Evolutionary conservation across 1,139 yeast genomes (phyloP).

Genomic region (Pneumocystis murina): DNA sequence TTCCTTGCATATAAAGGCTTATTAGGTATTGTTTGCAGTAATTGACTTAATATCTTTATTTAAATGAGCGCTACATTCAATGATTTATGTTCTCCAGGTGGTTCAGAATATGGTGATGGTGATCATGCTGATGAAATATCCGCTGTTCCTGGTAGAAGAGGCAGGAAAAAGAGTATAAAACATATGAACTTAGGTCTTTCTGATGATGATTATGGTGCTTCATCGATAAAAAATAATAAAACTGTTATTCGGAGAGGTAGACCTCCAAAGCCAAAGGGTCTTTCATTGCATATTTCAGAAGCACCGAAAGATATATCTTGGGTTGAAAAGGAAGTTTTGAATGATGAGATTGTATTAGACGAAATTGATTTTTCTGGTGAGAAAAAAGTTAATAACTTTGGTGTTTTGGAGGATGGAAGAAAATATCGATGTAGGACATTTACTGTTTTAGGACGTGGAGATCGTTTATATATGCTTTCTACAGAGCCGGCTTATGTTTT

Average conservation of each 20-base stretch:
- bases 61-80: neutral
- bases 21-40: neutral
- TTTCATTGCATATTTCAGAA: neutral
- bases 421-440: conserved; percentile 69
- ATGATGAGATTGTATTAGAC: conserved; percentile 71
- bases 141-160: neutral
- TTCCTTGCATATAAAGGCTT: neutral
- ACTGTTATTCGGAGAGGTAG: neutral
- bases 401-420: conserved; percentile 61
- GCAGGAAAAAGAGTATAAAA: neutral
- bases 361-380: conserved; percentile 63
- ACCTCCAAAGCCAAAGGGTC: neutral
- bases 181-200: neutral
- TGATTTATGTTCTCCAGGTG: neutral
- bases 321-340: conserved; percentile 28
- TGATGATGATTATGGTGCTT: neutral
- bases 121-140: neutral
- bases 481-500: conserved; percentile 93
- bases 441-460: conserved; percentile 60
- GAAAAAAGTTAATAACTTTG: conserved; percentile 52
- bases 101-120: neutral
- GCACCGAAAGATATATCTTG: neutral
- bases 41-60: neutral
- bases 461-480: conserved; percentile 68
- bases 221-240: neutral